Conservation (phyloP, 2,329 filamentous ascomycete genomes). For the Penicillium sumatraense region DNA sequence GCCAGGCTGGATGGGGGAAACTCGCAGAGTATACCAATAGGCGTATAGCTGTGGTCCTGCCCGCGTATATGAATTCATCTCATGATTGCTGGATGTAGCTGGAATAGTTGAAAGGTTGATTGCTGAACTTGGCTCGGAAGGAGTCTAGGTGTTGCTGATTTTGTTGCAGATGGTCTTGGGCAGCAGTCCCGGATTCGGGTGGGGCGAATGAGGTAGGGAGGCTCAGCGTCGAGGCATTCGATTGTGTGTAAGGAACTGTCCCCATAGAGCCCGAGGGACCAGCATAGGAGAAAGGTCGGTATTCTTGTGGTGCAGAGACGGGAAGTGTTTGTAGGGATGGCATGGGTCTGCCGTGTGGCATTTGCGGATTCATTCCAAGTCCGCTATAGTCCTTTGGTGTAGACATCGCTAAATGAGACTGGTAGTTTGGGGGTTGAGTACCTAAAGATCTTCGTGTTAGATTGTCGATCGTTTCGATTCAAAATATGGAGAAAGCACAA, state of each 20-base stretch:
- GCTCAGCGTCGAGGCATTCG: conserved; percentile 40
- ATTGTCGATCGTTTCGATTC: neutral
- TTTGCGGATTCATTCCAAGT: conserved; percentile 33
- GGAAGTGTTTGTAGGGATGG: conserved; percentile 36
- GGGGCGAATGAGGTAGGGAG: conserved; percentile 40
- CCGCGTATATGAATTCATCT: neutral
- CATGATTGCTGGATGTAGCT: conserved; percentile 32
- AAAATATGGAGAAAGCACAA: conserved; percentile 8
- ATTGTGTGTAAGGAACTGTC: conserved; percentile 37
- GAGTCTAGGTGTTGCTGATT: conserved; percentile 28
- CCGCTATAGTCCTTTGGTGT: no score
- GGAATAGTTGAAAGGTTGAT: conserved; percentile 36
- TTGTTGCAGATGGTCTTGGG: conserved; percentile 31
- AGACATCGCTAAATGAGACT: conserved; percentile 32
- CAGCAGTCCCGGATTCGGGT: conserved; percentile 28
- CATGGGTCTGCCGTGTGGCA: conserved; percentile 34
- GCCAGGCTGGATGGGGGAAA: conserved; percentile 5
- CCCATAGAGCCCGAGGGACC: conserved; percentile 33
- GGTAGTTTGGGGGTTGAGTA: conserved; percentile 35
- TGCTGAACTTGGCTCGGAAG: conserved; percentile 32
- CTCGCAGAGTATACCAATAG: conserved; percentile 2
- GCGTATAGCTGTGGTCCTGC: conserved; percentile 11
- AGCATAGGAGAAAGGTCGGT: conserved; percentile 38
- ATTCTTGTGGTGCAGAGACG: conserved; percentile 40
- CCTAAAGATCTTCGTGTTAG: conserved; percentile 26